Base-by-base conservation (phyloP, 202 grass and related monocot species). In the Panicum virgatum region DNA sequence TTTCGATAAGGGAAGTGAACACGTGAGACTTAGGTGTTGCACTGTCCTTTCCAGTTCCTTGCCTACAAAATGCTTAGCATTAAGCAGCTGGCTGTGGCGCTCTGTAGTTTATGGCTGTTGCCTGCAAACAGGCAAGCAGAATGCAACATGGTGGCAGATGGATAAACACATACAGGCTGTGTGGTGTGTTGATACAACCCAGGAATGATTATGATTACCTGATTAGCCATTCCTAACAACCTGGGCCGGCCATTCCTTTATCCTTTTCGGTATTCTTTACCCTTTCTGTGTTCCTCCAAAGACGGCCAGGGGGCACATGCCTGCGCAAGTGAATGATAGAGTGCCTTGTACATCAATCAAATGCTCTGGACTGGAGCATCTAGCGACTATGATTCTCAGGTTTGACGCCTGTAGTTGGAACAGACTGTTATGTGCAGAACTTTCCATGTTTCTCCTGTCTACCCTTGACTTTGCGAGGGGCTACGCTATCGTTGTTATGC, bases 311-410 rank as follows among this genome's bases (percentile, higher is more conserved):
- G 29, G 9, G 79, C 79, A 83, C 88, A 86, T 61, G 75, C 51
- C 26, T 59, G 37, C 15, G 14, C 15, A 12, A 67, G 45, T 50
- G 48, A 81, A 72, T 73, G 63, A 65, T 62, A 19, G 66, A 75
- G 79, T 83, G 79, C 52, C 61, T 83, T 86, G 52, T 73, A 83
- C 69, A 90, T 9, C 79, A 90, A 83, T 53, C 52, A 47, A 86
- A 63, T 47, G 68, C 32, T 64, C 15, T 54, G 69, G 69, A 69
- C 51, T 32, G 62, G 29, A 75, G 70, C 77, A 86, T 67, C 51
- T 32, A 46, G 29, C 40, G 19, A 43, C 20, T 56, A 72, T 86
- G 51, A 68, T 66, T 73, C 12, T 76, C 26, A 60, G 62, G 70
- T 75, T 76, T 81, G 62, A 86, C 69, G 70, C 4, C 38, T 57